These are phyloP conservation scores for Ganoderma leucocontextum DNA, from an alignment of 1,284 basidiomycete species.

Conservation along the genomic window DNA sequence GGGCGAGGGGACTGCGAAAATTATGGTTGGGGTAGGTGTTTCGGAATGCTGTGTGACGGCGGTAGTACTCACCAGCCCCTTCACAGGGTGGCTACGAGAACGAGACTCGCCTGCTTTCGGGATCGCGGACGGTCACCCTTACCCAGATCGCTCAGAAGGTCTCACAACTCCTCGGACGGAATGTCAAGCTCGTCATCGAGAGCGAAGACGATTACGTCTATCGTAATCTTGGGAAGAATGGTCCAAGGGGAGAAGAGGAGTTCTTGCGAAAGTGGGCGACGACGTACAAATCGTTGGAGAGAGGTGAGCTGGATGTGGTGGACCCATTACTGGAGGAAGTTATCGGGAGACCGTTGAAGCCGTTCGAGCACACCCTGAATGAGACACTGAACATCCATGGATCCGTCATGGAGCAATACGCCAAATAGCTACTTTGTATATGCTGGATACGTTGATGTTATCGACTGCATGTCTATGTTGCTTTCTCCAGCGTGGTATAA, in stretches of 20 bases:
- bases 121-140: constrained; percentile 38
- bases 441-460: neutral
- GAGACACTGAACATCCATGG: constrained; percentile 29
- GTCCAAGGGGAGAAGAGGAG: constrained; percentile 36
- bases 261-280: constrained; percentile 44
- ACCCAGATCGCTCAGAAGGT: constrained; percentile 35
- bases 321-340: constrained; percentile 40
- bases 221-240: constrained; percentile 31
- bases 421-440: constrained; percentile 16
- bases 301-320: constrained; percentile 41
- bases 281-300: constrained; percentile 39
- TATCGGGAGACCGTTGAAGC: constrained; percentile 39
- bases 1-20: constrained; percentile 44
- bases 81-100: constrained; percentile 40
- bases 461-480: neutral
- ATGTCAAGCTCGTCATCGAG: constrained; percentile 36
- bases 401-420: constrained; percentile 28
- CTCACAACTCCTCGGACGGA: constrained; percentile 34
- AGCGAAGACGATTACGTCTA: constrained; percentile 41
- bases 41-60: neutral
- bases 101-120: constrained; percentile 41
- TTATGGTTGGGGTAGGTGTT: constrained; percentile 37
- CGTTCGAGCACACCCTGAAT: constrained; percentile 38
- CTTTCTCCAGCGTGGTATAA: neutral
- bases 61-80: neutral